Conservation (phyloP, 768 basidiomycete genomes). For the Mycena polygramma region DNA sequence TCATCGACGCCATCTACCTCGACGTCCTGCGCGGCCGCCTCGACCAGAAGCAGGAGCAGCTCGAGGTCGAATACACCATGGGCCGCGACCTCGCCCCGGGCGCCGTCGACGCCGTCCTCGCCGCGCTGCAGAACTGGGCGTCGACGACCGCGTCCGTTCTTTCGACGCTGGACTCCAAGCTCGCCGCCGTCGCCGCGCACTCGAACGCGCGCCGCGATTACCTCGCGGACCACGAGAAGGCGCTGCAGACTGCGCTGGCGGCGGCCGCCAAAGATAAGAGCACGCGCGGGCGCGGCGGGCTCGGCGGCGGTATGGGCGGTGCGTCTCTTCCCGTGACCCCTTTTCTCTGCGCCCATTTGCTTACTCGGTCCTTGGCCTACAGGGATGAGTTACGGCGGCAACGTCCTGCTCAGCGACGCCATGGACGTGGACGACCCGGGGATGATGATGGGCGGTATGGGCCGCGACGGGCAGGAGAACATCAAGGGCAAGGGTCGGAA, state of each 20-base stretch:
- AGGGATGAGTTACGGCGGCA: constrained; percentile 29
- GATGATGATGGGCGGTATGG: constrained; percentile 18
- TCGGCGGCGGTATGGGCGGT: constrained; percentile 37
- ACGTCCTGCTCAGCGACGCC: constrained; percentile 41
- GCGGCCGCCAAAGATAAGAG: constrained; percentile 75
- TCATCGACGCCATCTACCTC: constrained; percentile 97
- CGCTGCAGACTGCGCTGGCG: constrained; percentile 65
- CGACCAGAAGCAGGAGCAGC: constrained; percentile 90
- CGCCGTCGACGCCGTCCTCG: constrained; percentile 70
- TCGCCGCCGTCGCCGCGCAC: constrained; percentile 66
- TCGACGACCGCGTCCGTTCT: constrained; percentile 79
- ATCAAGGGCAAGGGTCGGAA: constrained; percentile 71
- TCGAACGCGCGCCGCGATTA: constrained; percentile 53
- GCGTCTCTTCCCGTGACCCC: constrained; percentile 14
- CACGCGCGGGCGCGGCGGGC: constrained; percentile 45
- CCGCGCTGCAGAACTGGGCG: constrained; percentile 78
- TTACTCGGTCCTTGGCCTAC: background rate
- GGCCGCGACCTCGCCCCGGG: constrained; percentile 91
- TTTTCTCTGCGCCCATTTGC: background rate
- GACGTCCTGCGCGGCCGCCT: constrained; percentile 92
- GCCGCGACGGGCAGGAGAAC: constrained; percentile 45
- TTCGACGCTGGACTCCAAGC: constrained; percentile 77
- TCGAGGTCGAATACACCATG: constrained; percentile 94
- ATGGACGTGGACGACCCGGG: constrained; percentile 79
- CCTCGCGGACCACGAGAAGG: constrained; percentile 69